phyloP scores from a whole-genome alignment of 2,329 filamentous ascomycete species.

The Colletotrichum somersetense region DNA sequence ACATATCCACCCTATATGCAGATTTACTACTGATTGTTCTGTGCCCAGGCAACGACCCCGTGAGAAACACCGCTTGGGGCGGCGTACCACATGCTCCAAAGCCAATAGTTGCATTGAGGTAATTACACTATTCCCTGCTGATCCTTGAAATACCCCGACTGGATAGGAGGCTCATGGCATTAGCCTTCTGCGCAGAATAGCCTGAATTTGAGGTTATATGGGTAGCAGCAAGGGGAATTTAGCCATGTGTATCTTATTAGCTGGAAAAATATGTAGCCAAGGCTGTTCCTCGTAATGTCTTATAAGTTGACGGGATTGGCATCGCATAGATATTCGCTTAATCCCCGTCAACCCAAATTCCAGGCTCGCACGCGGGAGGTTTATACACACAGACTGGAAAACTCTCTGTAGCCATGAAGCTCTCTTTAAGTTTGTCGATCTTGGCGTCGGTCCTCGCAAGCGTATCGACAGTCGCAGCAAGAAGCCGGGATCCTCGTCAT shows the following conservation, averaged over 20 bases:
- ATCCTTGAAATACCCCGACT: not conserved
- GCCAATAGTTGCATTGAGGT: not conserved
- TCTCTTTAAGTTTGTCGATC: constrained; percentile 15
- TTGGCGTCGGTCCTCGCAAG: constrained; percentile 17
- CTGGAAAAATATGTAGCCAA: not conserved
- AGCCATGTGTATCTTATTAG: not conserved
- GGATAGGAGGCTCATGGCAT: not conserved
- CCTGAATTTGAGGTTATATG: not conserved
- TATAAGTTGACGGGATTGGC: not conserved
- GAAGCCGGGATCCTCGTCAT: constrained; percentile 22
- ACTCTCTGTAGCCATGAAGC: constrained; percentile 16
- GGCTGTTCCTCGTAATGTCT: not conserved
- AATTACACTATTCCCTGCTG: not conserved
- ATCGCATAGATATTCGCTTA: not conserved
- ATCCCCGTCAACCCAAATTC: not conserved
- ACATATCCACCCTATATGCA: not conserved
- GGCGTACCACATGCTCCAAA: not conserved
- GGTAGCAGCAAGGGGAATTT: not conserved
- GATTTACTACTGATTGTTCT: too few relatives aligned
- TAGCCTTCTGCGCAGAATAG: not conserved
- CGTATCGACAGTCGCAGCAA: constrained; percentile 2
- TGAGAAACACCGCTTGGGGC: not conserved
- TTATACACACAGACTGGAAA: not conserved
- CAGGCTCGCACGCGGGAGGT: not conserved
- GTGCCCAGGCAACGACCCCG: not conserved